phyloP scores from a whole-genome alignment of 2,329 filamentous ascomycete species.

The Epichloe festucae region DNA sequence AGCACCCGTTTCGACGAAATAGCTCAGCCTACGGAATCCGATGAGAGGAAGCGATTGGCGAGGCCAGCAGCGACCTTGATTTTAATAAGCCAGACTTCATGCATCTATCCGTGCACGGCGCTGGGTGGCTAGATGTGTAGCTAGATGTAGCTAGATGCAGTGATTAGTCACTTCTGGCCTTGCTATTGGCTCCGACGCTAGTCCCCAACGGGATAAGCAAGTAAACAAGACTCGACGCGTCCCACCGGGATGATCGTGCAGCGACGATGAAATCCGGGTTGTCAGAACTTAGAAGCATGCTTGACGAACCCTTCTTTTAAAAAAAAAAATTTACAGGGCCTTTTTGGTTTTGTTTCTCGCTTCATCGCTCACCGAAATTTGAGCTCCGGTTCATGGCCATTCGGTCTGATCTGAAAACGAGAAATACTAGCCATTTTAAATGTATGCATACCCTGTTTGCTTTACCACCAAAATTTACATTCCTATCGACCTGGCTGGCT shows the following conservation, averaged over 20 bases:
- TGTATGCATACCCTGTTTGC: slow-evolving; percentile 9
- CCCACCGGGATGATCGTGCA: background rate
- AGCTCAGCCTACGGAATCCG: background rate
- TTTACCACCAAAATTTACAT: slow-evolving; percentile 3
- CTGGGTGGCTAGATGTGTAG: too few species aligned
- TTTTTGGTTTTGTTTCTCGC: too few species aligned
- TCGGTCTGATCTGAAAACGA: background rate
- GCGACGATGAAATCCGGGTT: background rate
- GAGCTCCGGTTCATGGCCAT: background rate
- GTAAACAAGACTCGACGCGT: slow-evolving; percentile 29
- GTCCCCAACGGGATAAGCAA: slow-evolving; percentile 21
- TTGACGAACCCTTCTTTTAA: background rate
- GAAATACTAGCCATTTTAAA: background rate
- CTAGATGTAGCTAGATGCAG: background rate
- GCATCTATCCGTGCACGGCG: slow-evolving; percentile 5
- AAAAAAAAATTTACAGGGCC: background rate
- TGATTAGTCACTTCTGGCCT: background rate
- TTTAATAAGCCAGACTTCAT: background rate
- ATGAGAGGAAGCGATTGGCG: slow-evolving; percentile 3
- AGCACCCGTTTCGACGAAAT: background rate
- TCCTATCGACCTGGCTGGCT: background rate
- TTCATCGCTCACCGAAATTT: background rate
- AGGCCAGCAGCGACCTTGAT: background rate
- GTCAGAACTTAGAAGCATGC: background rate
- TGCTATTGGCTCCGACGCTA: slow-evolving; percentile 14